Base-by-base conservation (phyloP, 2,329 filamentous ascomycete genomes). In the Scopulariopsis brevicaulis region DNA sequence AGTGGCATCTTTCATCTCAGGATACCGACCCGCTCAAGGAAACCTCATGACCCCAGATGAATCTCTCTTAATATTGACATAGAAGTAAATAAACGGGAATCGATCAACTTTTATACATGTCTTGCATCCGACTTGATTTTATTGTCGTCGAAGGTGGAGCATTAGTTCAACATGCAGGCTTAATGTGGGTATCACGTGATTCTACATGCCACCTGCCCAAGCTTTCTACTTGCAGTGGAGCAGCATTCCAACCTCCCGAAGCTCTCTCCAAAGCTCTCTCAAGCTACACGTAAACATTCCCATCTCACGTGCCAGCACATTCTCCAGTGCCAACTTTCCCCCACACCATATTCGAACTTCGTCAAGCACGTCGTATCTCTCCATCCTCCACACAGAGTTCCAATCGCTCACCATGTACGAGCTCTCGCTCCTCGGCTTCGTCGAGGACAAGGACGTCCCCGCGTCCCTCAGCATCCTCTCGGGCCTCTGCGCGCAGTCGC, bases 401-500 rank as follows among this genome's bases (percentile, higher is more conserved):
- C 20, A 24, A n/a, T n/a, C 3, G n/a, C 46, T 12, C 55, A 53
- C 61, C 18, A 55, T 83, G 80, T 77, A 83, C 64, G 81, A 85
- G 67, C 69, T 85, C 20, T 84, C 83, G 63, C 73, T 85, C 59
- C 80, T 80, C 4, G 75, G 79, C 11, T 66, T 76, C 53, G 74
- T 86, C 57, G 71, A 73, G 20, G 74, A 78, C 58, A 71, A 68
- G 59, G 78, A 83, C 62, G 71, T 80, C 40, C 68, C 71, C 54
- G 73, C 70, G 59, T 77, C 77, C 22, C 74, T 77, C 57, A 74
- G 77, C 1, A 72, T 86, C 11, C 69, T 86, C 7, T 74, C 79
- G 59, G 82, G 82, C 20, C 73, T 82, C 61, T 81, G 78, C 60
- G 80, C 76, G 64, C 83, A 82, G 77, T 70, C 72, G 2, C 75